These are phyloP conservation scores for Hypoxylon sp. DNA, from an alignment of 2,329 filamentous ascomycete species.

Conservation along the genomic window DNA sequence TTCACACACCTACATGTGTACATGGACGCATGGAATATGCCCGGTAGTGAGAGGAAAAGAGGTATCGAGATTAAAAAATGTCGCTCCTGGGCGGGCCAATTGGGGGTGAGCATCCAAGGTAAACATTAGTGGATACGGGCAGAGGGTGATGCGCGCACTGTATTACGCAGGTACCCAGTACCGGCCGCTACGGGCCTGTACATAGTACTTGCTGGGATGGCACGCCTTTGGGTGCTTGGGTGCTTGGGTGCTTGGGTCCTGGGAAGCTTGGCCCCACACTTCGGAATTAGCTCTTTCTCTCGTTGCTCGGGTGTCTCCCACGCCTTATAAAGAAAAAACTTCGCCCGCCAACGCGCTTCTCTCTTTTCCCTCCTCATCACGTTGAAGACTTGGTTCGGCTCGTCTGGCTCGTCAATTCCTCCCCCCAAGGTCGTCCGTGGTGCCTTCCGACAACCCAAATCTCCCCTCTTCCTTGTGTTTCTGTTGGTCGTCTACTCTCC, in stretches of 20 bases:
- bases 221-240: conserved; percentile 11
- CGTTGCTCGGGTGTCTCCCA: conserved; percentile 25
- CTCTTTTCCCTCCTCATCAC: conserved; percentile 34
- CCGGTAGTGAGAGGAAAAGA: no score
- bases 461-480: conserved; percentile 38
- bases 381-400: conserved; percentile 39
- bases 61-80: conserved; percentile 15
- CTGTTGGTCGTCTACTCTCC: conserved; percentile 30
- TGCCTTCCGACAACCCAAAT: conserved; percentile 41
- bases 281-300: conserved; percentile 36
- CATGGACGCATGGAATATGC: no score
- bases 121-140: conserved; percentile 19
- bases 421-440: conserved; percentile 42
- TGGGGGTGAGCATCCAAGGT: conserved; percentile 10
- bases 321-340: conserved; percentile 34
- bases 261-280: conserved; percentile 35
- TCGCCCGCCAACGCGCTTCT: conserved; percentile 32
- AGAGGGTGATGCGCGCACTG: conserved; percentile 26
- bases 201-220: no score
- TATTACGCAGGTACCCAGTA: conserved; percentile 27
- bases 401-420: conserved; percentile 38
- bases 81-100: conserved; percentile 27
- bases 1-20: no score
- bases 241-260: conserved; percentile 1
- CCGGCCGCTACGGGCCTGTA: no score